phyloP scores from a whole-genome alignment of 129 eudicot species.

The Flaveria sonorensis region DNA sequence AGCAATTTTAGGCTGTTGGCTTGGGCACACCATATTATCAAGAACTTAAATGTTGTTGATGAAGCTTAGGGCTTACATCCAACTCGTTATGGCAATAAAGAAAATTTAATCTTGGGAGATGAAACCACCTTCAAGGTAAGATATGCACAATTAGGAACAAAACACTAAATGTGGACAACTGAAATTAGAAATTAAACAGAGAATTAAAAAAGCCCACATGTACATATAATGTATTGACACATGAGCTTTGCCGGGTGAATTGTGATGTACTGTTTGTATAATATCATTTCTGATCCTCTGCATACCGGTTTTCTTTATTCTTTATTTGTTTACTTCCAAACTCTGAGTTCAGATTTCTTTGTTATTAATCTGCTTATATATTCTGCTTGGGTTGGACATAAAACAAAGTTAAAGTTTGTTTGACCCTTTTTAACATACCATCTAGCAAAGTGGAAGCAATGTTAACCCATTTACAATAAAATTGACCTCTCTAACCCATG shows the following conservation, averaged over 20 bases:
- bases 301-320: conserved; percentile 10
- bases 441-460: conserved; percentile 2
- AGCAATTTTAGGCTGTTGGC: conserved; percentile 34
- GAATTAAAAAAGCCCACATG: neutral
- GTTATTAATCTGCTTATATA: conserved; percentile 2
- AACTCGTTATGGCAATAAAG: conserved; percentile 34
- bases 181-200: conserved; percentile 1
- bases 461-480: no score
- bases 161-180: neutral
- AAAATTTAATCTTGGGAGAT: conserved; percentile 28
- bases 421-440: conserved; percentile 6
- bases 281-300: neutral
- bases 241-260: neutral
- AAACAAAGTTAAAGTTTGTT: neutral
- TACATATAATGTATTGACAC: neutral
- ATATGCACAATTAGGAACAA: neutral
- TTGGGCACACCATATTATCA: conserved; percentile 46
- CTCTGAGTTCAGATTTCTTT: neutral
- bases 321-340: neutral
- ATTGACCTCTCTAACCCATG: neutral
- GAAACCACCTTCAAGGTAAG: conserved; percentile 40
- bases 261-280: neutral
- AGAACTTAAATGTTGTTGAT: conserved; percentile 14
- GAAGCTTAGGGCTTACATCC: conserved; percentile 14
- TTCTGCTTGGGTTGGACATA: neutral